Percentiles rank a stretch among this genome's conserved stretches.
phyloP scores from a whole-genome alignment of 2,329 filamentous ascomycete species.

The Arachnopeziza araneosa region DNA sequence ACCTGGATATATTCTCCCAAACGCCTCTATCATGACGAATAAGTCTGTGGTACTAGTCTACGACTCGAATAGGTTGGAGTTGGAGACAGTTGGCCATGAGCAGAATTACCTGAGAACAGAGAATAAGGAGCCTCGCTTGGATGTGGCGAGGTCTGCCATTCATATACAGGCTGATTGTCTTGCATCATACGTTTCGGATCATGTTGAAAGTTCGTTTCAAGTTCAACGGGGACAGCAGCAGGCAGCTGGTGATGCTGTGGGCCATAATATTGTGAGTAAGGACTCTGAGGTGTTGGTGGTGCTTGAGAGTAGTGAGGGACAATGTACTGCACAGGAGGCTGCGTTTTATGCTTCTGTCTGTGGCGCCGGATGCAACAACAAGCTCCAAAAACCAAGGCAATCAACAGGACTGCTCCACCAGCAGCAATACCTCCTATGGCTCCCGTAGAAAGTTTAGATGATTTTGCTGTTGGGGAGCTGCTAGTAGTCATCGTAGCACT shows the following conservation, averaged over 20 bases:
- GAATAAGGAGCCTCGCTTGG: slow-evolving; percentile 3
- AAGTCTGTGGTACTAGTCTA: slow-evolving; percentile 16
- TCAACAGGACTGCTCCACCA: slow-evolving; percentile 31
- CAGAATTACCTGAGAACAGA: not conserved
- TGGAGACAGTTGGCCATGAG: slow-evolving; percentile 12
- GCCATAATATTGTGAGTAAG: not conserved
- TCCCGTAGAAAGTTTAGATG: slow-evolving; percentile 30
- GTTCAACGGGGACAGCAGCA: slow-evolving; percentile 6
- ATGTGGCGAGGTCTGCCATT: slow-evolving; percentile 1
- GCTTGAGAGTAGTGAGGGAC: slow-evolving; percentile 3
- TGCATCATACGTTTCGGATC: slow-evolving; percentile 13
- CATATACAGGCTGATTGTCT: slow-evolving; percentile 7
- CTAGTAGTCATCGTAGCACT: not conserved
- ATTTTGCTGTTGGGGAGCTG: slow-evolving; percentile 21
- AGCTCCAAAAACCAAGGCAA: slow-evolving; percentile 25
- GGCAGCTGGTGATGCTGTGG: slow-evolving; percentile 9
- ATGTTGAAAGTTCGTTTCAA: slow-evolving; percentile 2
- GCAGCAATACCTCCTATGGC: slow-evolving; percentile 41
- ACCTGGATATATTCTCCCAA: too few species aligned
- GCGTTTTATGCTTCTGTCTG: not conserved
- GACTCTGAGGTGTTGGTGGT: slow-evolving; percentile 3
- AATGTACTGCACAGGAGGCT: slow-evolving; percentile 1
- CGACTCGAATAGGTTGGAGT: slow-evolving; percentile 16
- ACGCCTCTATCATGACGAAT: slow-evolving; percentile 12
- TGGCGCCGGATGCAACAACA: slow-evolving; percentile 31